These are phyloP conservation scores for Sechiopsis laciniata DNA, from an alignment of 306 rosid species.

Conservation along the genomic window DNA sequence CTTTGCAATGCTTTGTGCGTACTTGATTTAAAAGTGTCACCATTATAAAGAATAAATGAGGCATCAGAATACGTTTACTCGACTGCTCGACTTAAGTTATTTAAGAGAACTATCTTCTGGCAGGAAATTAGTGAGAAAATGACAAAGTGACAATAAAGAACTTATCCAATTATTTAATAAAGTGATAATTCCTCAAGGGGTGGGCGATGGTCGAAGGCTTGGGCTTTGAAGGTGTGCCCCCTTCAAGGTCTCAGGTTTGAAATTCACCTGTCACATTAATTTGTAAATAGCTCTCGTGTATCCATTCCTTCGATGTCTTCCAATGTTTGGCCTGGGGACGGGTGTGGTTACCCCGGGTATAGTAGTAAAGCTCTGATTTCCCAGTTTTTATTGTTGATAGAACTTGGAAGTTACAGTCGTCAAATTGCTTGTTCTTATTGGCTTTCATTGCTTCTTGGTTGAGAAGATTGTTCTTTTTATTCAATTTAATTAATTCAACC, in stretches of 20 bases:
- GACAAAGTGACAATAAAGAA: neutral
- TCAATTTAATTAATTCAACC: neutral
- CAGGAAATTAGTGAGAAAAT: neutral
- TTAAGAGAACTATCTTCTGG: neutral
- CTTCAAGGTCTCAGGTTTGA: too few relatives aligned
- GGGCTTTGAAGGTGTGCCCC: too few relatives aligned
- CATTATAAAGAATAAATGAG: neutral
- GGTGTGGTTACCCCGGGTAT: too few relatives aligned
- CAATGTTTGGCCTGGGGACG: too few relatives aligned
- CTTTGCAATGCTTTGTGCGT: neutral
- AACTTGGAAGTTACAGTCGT: conserved; percentile 7
- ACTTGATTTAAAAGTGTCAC: neutral
- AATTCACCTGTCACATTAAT: too few relatives aligned
- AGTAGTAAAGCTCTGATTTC: too few relatives aligned
- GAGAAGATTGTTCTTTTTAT: conserved; percentile 1
- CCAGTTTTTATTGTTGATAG: too few relatives aligned
- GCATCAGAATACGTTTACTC: conserved; percentile 1
- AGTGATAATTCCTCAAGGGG: too few relatives aligned
- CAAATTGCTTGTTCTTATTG: neutral
- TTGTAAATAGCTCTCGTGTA: too few relatives aligned
- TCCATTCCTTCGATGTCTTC: too few relatives aligned
- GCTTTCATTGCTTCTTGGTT: conserved; percentile 2
- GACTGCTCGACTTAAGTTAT: neutral
- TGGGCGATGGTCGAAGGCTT: too few relatives aligned
- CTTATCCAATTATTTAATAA: neutral